A percentile compares a stretch with the other conserved stretches of the same genome.
phyloP scores from a whole-genome alignment of 495 filamentous ascomycete species.

The Penicillium desertorum region DNA sequence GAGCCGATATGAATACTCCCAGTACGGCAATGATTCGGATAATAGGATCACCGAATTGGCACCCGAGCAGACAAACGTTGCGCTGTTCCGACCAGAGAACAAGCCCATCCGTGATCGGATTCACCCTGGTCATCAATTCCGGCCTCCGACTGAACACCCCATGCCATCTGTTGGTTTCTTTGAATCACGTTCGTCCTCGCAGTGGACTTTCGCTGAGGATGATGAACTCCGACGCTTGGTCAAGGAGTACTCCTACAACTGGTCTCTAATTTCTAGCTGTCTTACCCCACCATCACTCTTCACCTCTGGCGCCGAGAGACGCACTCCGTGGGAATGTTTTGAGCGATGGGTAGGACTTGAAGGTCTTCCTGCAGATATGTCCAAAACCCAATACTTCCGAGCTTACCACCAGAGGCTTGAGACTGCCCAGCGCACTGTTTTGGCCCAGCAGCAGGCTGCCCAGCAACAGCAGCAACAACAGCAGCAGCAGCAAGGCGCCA shows the following conservation, averaged over 20 bases:
- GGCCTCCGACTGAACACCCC: constrained; percentile 82
- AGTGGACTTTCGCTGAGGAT: constrained; percentile 88
- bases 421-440: constrained; percentile 66
- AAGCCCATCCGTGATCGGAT: constrained; percentile 86
- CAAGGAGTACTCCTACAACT: constrained; percentile 93
- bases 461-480: constrained; percentile 59
- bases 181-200: constrained; percentile 77
- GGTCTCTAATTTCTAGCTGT: constrained; percentile 85
- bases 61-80: constrained; percentile 75
- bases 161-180: constrained; percentile 91
- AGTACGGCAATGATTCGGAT: constrained; percentile 62
- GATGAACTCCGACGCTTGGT: constrained; percentile 82
- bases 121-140: constrained; percentile 88
- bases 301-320: constrained; percentile 78
- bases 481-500: constrained; percentile 50
- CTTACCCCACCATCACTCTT: constrained; percentile 71
- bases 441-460: constrained; percentile 59
- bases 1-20: constrained; percentile 74
- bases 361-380: constrained; percentile 85
- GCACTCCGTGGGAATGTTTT: constrained; percentile 98
- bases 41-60: constrained; percentile 50
- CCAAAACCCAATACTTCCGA: constrained; percentile 88
- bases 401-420: constrained; percentile 80
- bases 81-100: constrained; percentile 86
- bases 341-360: constrained; percentile 92